Evolutionary conservation across 2,329 filamentous ascomycete genomes (phyloP), one percentile per base, ranked within the genome.

Genomic region (Trichoderma atrobrunneum): DNA sequence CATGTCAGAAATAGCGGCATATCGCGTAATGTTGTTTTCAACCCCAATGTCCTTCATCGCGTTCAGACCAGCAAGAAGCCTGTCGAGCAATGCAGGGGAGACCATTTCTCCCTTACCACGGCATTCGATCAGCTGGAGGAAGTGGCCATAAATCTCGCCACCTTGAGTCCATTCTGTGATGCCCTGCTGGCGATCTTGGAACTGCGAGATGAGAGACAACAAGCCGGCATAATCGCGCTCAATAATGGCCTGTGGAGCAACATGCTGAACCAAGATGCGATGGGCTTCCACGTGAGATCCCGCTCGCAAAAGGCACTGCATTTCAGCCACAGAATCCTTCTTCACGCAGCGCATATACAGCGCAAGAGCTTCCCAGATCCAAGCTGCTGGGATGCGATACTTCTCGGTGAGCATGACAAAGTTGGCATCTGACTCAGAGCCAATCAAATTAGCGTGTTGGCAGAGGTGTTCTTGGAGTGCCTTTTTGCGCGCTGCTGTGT

Each of bases 341-440:
- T 88, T 89, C 61, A 90, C 89, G 72, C 91, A 90, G 73, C 93
- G 92, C 82, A 94, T 94, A 81, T 92, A 92, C 16, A 95, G 86
- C 14, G 95, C 95, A 78, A 95, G 93, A 21, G 96, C 93, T 73
- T 93, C 89, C 90, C 93, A 97, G 65, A 98, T 87, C 94, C 95
- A 97, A 4, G 87, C 81, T 1, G 86, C 82, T 0, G 95, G 94
- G 56, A 98, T 88, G 74, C 89, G 88, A 68, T 95, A 88, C 36
- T 88, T 89, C 59, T 87, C 83, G 0, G 87, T 87, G 26, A 96
- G 84, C 16, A 87, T 86, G 12, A 82, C 83, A 80, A 90, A 93
- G 68, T 82, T 86, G 18, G 82, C 79, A 74, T 87, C 86, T 10
- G 86, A 84, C 64, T 90, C 86, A 3, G 87, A 84, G 8, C 90